A percentile compares a stretch with the other conserved stretches of the same genome.
Conservation (phyloP, 495 filamentous ascomycete species). For the Aspergillus saccharolyticus region DNA sequence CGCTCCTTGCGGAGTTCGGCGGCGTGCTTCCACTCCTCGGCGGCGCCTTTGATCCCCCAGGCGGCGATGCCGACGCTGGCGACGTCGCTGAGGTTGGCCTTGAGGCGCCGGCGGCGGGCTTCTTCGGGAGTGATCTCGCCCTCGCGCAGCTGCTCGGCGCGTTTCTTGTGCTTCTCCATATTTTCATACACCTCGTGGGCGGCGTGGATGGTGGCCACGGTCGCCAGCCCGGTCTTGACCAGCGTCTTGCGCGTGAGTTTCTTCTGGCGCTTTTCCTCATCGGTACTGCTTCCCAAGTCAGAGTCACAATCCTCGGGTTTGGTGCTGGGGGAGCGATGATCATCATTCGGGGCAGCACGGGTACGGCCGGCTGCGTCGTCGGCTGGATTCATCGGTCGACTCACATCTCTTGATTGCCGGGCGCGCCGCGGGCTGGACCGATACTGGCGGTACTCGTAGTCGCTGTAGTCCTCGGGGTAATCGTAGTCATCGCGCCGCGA, state of each 20-base stretch:
- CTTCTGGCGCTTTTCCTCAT: conserved; percentile 67
- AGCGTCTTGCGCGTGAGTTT: conserved; percentile 82
- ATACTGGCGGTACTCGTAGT: conserved; percentile 41
- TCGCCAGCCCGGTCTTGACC: conserved; percentile 75
- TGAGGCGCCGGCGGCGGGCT: conserved; percentile 68
- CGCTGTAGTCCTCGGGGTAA: conserved; percentile 39
- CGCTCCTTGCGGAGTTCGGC: conserved; percentile 54
- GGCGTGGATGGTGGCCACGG: conserved; percentile 85
- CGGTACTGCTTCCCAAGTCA: conserved; percentile 67
- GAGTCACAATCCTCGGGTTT: conserved; percentile 42
- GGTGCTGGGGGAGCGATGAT: conserved; percentile 21
- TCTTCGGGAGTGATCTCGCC: conserved; percentile 70
- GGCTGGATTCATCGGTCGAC: conserved; percentile 26
- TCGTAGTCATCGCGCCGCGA: conserved; percentile 43
- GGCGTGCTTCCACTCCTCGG: conserved; percentile 68
- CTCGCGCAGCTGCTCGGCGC: conserved; percentile 64
- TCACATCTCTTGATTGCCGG: conserved; percentile 49
- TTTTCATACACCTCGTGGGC: conserved; percentile 73
- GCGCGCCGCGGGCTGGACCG: conserved; percentile 33
- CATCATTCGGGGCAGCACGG: conserved; percentile 28
- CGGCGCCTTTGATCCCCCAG: conserved; percentile 77
- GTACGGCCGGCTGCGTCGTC: conserved; percentile 14
- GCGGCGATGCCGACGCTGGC: conserved; percentile 79
- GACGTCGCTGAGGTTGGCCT: conserved; percentile 68
- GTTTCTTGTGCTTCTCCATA: conserved; percentile 67